Evolutionary conservation across 352 stramenopile genomes (phyloP), one percentile per base, ranked within the genome.

Genomic region (Salisapilia sapeloensis): DNA sequence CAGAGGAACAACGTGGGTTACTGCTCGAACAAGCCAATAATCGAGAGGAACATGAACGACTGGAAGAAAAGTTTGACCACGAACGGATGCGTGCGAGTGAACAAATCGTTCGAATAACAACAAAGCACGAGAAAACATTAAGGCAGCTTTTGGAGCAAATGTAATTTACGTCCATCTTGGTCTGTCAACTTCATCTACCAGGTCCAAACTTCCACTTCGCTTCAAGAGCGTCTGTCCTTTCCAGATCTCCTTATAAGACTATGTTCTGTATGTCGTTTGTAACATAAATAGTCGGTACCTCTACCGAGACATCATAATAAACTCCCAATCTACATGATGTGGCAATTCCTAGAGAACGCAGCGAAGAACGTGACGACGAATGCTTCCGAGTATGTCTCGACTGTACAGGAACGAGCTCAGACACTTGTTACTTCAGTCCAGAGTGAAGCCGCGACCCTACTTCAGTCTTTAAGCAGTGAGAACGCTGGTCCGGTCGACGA

Each of bases 1-100:
- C 71, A 0, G 76, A 91, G 46, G 70, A 84, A 44, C 66, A 87
- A 26, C 63, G 76, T 1, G 67, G 85, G 16, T 57, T 76, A 36
- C 44, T 86, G 16, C 21, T 84, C 11, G 45, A 40, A 0, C 59
- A 80, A 37, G 54, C 57, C 0, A 40, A 29, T 10, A 41, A 50
- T 29, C 29, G 35, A 4, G 29, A 27, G 2, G 76, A 91, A 31
- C 50, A 46, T 7, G 35, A 33, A 3, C 62, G 70, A 2, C 60
- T 91, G 35, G 64, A 89, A 37, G 38, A 56, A 28, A 61, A 80
- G 15, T 91, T 85, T 31, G 54, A 61, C 34, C 58, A 59, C 30
- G 72, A 91, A 29, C 57, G 76, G 24, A 55, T 56, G 6, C 48
- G 64, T 13, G 70, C 66, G 2, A 91, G 76, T 43, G 72, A 89